phyloP scores from a whole-genome alignment of 164 flowering plant genomes.

The Hamamelis virginiana region DNA sequence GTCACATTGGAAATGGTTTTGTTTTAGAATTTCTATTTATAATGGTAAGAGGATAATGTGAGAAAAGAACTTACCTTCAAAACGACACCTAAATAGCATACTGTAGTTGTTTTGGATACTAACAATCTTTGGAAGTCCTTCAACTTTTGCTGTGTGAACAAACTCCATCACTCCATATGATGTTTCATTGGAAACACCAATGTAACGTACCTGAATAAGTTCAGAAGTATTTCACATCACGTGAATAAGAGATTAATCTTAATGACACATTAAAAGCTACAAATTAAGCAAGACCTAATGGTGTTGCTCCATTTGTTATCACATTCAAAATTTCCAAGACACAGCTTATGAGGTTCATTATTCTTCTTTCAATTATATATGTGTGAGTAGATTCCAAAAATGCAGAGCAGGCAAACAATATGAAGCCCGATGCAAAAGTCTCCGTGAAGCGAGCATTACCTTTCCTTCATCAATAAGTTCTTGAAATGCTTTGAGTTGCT shows the following conservation, averaged over 20 bases:
- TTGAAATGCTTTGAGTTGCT: conserved; percentile 81
- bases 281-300: neutral
- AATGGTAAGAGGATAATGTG: neutral
- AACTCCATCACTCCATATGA: conserved; percentile 97
- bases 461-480: conserved; percentile 91
- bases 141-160: conserved; percentile 83
- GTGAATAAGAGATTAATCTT: neutral
- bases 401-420: neutral
- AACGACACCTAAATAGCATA: conserved; percentile 59
- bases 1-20: conserved; percentile 1
- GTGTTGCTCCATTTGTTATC: neutral
- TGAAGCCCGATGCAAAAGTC: neutral
- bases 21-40: neutral
- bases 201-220: conserved; percentile 68
- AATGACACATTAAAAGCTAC: neutral
- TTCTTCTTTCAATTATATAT: too few species aligned
- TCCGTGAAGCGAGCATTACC: conserved; percentile 35
- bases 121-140: conserved; percentile 88
- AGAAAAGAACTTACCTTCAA: conserved; percentile 54
- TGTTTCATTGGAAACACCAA: conserved; percentile 97
- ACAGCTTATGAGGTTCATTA: neutral
- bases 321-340: neutral
- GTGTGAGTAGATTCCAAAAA: neutral
- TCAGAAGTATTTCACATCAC: conserved; percentile 4
- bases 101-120: conserved; percentile 94